These are phyloP conservation scores for Candida labiduridarum DNA, from an alignment of 1,139 yeast genomes.

Conservation along the genomic window DNA sequence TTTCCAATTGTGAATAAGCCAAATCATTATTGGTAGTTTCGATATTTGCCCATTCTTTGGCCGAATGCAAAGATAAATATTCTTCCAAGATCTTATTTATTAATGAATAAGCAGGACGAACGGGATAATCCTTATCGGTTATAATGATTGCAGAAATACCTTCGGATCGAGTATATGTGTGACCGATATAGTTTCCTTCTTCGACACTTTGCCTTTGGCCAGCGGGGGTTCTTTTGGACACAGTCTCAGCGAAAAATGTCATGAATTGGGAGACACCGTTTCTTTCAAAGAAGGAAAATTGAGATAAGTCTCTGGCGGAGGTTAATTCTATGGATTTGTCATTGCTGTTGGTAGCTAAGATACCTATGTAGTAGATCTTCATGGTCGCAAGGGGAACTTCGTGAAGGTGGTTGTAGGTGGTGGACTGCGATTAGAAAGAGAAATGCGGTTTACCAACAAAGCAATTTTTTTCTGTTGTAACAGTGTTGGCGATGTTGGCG, in stretches of 20 bases:
- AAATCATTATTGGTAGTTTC: slow-evolving; percentile 52
- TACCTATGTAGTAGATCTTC: slow-evolving; percentile 91
- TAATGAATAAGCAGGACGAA: slow-evolving; percentile 94
- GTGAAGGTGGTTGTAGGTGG: not conserved
- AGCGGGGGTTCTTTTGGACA: slow-evolving; percentile 80
- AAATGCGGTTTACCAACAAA: not conserved
- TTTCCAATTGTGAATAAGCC: slow-evolving; percentile 63
- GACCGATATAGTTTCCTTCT: slow-evolving; percentile 90
- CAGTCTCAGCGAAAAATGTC: slow-evolving; percentile 92
- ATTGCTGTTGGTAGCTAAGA: slow-evolving; percentile 60
- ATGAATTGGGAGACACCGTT: slow-evolving; percentile 81
- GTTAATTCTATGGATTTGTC: slow-evolving; percentile 75
- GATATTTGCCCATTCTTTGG: slow-evolving; percentile 63
- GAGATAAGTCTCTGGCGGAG: slow-evolving; percentile 78
- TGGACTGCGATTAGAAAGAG: not conserved
- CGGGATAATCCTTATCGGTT: slow-evolving; percentile 94
- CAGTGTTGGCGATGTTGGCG: not conserved
- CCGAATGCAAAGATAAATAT: slow-evolving; percentile 81
- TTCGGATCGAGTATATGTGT: slow-evolving; percentile 86
- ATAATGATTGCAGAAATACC: slow-evolving; percentile 93
- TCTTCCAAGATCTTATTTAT: slow-evolving; percentile 91
- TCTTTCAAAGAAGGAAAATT: slow-evolving; percentile 87
- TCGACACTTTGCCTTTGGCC: slow-evolving; percentile 96
- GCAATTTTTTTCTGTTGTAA: not conserved
- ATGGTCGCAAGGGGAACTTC: slow-evolving; percentile 33